Conservation (phyloP, 306 rosid genomes). For the Quercus dentata region DNA sequence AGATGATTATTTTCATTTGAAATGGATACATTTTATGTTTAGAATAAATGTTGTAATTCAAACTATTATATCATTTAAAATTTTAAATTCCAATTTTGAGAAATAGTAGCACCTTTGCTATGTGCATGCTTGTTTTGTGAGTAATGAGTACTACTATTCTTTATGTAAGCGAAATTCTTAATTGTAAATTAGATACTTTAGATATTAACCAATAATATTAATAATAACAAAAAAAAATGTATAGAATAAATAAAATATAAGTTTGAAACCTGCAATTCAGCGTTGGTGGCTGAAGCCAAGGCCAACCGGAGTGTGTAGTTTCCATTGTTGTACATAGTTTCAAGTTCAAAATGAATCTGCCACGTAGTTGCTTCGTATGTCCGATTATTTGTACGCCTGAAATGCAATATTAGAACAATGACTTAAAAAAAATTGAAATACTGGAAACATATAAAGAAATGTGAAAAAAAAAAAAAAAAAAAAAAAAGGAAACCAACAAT, state of each 20-base stretch:
- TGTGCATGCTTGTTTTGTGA: too few relatives aligned
- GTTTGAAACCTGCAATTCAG: constrained; percentile 47
- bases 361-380: constrained; percentile 56
- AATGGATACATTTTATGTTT: too few relatives aligned
- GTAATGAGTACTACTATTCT: too few relatives aligned
- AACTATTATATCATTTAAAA: too few relatives aligned
- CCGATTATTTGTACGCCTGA: constrained; percentile 29
- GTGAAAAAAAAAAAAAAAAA: too few relatives aligned
- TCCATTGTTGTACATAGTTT: constrained; percentile 6
- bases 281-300: constrained; percentile 45
- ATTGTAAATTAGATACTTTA: not conserved
- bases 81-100: too few relatives aligned
- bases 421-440: too few relatives aligned
- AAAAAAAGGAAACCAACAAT: too few relatives aligned
- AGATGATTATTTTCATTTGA: too few relatives aligned
- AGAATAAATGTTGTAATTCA: too few relatives aligned
- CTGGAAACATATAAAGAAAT: not conserved
- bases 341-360: constrained; percentile 51
- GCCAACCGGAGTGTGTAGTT: constrained; percentile 74
- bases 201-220: not conserved
- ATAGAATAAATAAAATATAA: not conserved
- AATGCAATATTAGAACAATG: not conserved
- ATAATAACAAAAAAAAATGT: not conserved
- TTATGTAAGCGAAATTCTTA: not conserved
- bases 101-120: too few relatives aligned